These are phyloP conservation scores for Populus simonii DNA, from an alignment of 345 rosid genomes.

Conservation along the genomic window DNA sequence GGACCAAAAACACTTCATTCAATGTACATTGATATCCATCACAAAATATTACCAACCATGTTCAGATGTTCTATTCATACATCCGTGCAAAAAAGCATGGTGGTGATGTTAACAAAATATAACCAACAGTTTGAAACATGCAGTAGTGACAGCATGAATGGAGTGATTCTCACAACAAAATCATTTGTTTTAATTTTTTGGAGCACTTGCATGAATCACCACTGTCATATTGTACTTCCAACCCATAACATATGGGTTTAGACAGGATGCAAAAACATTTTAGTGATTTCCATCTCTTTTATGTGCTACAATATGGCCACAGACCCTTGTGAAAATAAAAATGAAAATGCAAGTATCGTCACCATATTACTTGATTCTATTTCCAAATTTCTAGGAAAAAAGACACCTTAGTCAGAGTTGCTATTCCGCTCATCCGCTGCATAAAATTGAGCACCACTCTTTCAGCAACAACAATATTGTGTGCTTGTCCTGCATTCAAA, in stretches of 20 bases:
- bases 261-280: background rate
- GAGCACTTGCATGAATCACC: background rate
- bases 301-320: background rate
- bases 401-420: conserved; percentile 82
- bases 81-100: background rate
- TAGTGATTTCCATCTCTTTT: background rate
- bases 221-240: background rate
- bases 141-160: background rate
- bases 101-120: background rate
- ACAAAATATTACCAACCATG: background rate
- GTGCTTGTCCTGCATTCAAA: conserved; percentile 63
- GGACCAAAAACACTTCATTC: background rate
- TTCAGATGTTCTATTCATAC: background rate
- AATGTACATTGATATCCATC: background rate
- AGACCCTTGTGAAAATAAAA: background rate
- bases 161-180: background rate
- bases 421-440: conserved; percentile 99
- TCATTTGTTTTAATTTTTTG: background rate
- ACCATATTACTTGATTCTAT: background rate
- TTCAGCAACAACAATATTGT: conserved; percentile 82
- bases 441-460: conserved; percentile 88
- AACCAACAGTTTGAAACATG: background rate
- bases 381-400: conserved; percentile 1
- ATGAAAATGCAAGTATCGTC: background rate
- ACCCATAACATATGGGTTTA: background rate